phyloP scores from a whole-genome alignment of 1,139 yeast genomes.

The Zhuliangozyma blackwelliae region DNA sequence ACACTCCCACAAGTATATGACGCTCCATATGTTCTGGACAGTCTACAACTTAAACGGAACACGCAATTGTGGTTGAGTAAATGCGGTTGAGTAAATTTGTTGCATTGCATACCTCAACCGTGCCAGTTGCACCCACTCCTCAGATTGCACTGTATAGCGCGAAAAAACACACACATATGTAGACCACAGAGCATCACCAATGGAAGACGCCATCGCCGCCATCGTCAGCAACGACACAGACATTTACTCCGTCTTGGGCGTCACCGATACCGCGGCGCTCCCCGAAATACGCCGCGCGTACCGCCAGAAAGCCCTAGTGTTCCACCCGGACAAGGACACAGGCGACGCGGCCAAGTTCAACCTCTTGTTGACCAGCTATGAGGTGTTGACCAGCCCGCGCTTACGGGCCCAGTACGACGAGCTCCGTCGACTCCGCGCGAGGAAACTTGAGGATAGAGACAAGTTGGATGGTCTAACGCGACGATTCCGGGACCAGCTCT shows the following conservation, averaged over 20 bases:
- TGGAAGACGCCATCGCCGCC: constrained; percentile 15
- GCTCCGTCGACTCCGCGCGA: constrained; percentile 15
- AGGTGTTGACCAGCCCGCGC: constrained; percentile 29
- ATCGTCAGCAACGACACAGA: constrained; percentile 30
- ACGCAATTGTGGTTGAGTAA: too few species aligned
- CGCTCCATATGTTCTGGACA: too few species aligned
- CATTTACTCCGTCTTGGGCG: constrained; percentile 30
- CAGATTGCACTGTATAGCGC: too few species aligned
- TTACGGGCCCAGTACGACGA: constrained; percentile 35
- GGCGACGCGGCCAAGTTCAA: constrained; percentile 35
- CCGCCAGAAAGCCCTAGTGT: constrained; percentile 68
- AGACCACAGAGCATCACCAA: too few species aligned
- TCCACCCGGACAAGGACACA: constrained; percentile 61
- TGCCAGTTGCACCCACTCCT: too few species aligned
- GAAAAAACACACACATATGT: too few species aligned
- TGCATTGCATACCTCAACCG: too few species aligned
- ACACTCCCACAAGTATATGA: too few species aligned
- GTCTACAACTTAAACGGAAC: too few species aligned
- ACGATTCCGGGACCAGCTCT: constrained; percentile 31
- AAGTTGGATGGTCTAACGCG: constrained; percentile 24
- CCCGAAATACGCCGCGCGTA: constrained; percentile 77
- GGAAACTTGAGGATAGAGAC: constrained; percentile 11
- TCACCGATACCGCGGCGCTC: constrained; percentile 31
- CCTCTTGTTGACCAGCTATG: constrained; percentile 33
- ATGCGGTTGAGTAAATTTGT: too few species aligned